A percentile compares a stretch with the other conserved stretches of the same genome.
phyloP scores from a whole-genome alignment of 2,329 filamentous ascomycete species.

The Pseudogymnoascus sp. region DNA sequence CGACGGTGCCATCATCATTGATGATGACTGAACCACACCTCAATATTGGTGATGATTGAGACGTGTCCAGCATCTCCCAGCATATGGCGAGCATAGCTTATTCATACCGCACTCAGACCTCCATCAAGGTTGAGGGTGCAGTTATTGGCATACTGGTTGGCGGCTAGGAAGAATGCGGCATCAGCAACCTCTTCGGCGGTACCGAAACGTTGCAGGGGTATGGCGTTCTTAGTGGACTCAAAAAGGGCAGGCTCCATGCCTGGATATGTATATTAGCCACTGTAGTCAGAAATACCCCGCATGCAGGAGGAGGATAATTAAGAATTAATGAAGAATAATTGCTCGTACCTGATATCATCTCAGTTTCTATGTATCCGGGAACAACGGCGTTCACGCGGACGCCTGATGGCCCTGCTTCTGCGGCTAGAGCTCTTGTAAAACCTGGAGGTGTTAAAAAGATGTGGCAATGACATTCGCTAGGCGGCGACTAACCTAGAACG shows the following conservation, averaged over 20 bases:
- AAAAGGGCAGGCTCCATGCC: conserved; percentile 35
- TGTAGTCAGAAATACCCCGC: conserved; percentile 7
- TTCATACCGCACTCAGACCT: conserved; percentile 60
- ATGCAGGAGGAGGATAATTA: conserved; percentile 24
- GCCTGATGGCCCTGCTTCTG: conserved; percentile 49
- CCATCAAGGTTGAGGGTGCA: conserved; percentile 81
- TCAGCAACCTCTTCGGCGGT: conserved; percentile 66
- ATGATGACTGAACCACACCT: conserved; percentile 42
- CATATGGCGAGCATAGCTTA: neutral
- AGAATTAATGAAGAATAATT: conserved; percentile 9
- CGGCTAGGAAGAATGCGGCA: conserved; percentile 67
- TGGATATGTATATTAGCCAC: conserved; percentile 30
- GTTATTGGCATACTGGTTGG: conserved; percentile 77
- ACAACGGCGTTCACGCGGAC: conserved; percentile 74
- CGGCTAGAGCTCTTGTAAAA: conserved; percentile 58
- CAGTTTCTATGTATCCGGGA: conserved; percentile 74
- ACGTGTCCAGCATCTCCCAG: neutral
- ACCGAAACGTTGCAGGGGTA: conserved; percentile 61
- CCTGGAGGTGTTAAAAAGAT: conserved; percentile 33
- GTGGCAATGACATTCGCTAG: neutral
- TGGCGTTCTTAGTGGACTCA: conserved; percentile 31
- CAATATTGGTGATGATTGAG: neutral
- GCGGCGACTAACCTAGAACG: conserved; percentile 48
- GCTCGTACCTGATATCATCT: conserved; percentile 62
- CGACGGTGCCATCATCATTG: conserved; percentile 59